A percentile compares a stretch with the other conserved stretches of the same genome.
These are phyloP conservation scores for Anethum foeniculum DNA, from an alignment of 140 eudicot species.

Conservation along the genomic window DNA sequence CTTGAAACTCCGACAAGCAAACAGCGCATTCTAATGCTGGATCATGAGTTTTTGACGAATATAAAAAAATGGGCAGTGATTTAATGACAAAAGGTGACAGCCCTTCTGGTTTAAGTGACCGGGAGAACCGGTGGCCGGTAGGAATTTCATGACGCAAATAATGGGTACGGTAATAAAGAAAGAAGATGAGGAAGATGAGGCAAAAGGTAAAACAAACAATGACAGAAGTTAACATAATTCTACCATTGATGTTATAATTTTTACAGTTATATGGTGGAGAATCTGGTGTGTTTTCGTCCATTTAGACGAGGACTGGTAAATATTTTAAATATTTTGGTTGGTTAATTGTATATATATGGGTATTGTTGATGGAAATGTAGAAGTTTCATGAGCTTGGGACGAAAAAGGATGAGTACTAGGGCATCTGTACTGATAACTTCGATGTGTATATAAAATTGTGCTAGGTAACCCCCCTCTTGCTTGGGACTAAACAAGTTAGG, in stretches of 20 bases:
- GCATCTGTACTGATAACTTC: background rate
- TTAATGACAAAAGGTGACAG: background rate
- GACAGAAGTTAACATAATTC: background rate
- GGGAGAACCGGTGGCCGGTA: background rate
- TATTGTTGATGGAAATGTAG: too few relatives aligned
- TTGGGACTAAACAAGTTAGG: too few relatives aligned
- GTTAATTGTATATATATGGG: too few relatives aligned
- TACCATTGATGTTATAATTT: background rate
- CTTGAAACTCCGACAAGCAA: background rate
- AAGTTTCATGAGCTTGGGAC: background rate
- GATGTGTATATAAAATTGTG: background rate
- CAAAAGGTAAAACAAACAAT: background rate
- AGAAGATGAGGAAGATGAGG: background rate
- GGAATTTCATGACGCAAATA: background rate
- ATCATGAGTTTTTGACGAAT: background rate
- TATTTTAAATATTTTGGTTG: too few relatives aligned
- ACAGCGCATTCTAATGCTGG: background rate
- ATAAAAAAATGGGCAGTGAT: background rate
- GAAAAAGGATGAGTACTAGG: background rate
- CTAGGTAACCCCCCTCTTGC: too few relatives aligned
- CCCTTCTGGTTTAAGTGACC: background rate
- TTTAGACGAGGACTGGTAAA: background rate
- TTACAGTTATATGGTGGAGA: background rate
- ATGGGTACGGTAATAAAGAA: background rate
- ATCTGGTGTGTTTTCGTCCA: background rate